These are phyloP conservation scores for Ophiosphaerella korrae DNA, from an alignment of 2,329 filamentous ascomycete genomes.

Conservation along the genomic window DNA sequence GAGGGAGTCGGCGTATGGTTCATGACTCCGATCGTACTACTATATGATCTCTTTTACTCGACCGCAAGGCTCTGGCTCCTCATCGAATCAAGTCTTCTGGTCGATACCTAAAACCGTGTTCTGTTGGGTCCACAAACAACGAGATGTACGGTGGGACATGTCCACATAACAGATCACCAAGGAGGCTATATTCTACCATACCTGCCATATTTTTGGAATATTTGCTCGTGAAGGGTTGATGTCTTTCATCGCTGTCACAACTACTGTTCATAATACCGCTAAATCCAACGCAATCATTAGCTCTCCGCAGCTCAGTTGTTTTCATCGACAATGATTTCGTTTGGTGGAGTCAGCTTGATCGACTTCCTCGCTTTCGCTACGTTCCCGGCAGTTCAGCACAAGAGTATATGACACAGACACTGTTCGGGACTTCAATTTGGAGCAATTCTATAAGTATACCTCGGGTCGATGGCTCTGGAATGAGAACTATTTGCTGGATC, in stretches of 20 bases:
- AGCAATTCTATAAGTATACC: slow-evolving; percentile 22
- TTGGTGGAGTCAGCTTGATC: slow-evolving; percentile 10
- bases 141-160: too few species aligned
- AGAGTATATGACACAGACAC: slow-evolving; percentile 12
- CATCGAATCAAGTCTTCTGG: too few species aligned
- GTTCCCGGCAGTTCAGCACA: slow-evolving; percentile 12
- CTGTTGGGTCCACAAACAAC: too few species aligned
- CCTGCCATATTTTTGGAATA: too few species aligned
- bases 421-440: slow-evolving; percentile 55
- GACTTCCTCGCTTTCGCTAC: slow-evolving; percentile 9
- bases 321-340: slow-evolving; percentile 10
- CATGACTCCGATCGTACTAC: too few species aligned
- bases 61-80: too few species aligned
- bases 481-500: slow-evolving; percentile 20
- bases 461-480: slow-evolving; percentile 25
- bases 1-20: too few species aligned
- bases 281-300: slow-evolving; percentile 1
- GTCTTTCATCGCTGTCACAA: slow-evolving; percentile 5
- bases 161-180: too few species aligned
- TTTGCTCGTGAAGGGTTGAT: too few species aligned
- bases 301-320: slow-evolving; percentile 10
- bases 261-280: slow-evolving; percentile 7
- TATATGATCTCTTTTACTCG: too few species aligned
- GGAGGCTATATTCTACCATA: too few species aligned
- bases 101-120: too few species aligned